Percentiles rank a stretch among this genome's conserved stretches.
phyloP scores from a whole-genome alignment of 257 asterid species.

The Solanum paucissectum region DNA sequence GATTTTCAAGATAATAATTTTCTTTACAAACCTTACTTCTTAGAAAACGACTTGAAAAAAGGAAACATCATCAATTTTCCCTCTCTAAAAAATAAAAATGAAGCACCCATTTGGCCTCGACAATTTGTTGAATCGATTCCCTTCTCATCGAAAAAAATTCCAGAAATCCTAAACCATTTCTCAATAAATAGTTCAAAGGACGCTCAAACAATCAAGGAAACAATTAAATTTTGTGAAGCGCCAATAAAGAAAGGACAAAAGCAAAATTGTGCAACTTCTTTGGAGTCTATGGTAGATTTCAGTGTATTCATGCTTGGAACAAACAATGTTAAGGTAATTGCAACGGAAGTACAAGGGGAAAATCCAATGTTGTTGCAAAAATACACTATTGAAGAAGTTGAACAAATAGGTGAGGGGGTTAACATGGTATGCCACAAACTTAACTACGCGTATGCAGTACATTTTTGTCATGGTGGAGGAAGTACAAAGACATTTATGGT shows the following conservation, averaged over 20 bases:
- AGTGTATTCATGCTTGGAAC: not conserved
- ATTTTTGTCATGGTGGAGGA: not conserved
- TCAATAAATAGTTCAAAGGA: not conserved
- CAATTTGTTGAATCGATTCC: slow-evolving; percentile 3
- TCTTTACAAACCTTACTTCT: not conserved
- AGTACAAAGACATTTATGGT: not conserved
- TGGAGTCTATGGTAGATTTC: slow-evolving; percentile 3
- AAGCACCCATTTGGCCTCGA: slow-evolving; percentile 7
- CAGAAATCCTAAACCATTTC: not conserved
- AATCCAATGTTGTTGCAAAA: not conserved
- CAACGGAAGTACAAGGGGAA: not conserved
- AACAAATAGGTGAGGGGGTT: not conserved
- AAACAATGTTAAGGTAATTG: not conserved
- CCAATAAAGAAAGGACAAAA: not conserved
- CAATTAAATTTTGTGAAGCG: not conserved
- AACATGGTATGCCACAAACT: not conserved
- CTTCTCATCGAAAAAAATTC: not conserved
- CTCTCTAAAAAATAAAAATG: not conserved
- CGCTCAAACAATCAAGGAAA: slow-evolving; percentile 1
- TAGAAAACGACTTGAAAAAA: not conserved
- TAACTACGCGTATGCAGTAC: not conserved
- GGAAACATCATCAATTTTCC: not conserved
- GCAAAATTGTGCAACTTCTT: slow-evolving; percentile 1
- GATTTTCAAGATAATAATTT: not conserved
- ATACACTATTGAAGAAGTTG: not conserved